phyloP scores from a whole-genome alignment of 371 early-diverging fungal genomes.

The Lichtheimia ramosa region DNA sequence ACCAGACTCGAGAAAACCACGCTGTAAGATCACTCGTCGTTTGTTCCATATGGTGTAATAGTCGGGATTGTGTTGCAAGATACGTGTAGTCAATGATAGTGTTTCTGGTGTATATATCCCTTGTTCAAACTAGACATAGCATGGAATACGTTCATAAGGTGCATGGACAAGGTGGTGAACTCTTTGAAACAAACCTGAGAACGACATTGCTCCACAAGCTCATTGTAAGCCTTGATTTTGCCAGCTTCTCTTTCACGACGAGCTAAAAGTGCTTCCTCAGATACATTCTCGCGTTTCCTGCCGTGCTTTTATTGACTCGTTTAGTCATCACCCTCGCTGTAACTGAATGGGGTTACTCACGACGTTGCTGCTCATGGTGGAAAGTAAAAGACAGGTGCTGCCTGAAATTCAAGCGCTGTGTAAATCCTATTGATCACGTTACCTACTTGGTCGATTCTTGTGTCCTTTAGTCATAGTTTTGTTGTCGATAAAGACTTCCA shows the following conservation, averaged over 20 bases:
- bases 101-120: slow-evolving; percentile 50
- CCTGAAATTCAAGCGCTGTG: neutral
- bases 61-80: slow-evolving; percentile 85
- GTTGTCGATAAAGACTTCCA: too few relatives aligned
- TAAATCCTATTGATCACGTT: too few relatives aligned
- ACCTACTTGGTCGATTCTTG: too few relatives aligned
- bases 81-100: slow-evolving; percentile 63
- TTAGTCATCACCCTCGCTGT: too few relatives aligned
- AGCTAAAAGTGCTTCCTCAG: slow-evolving; percentile 33
- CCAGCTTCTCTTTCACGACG: slow-evolving; percentile 43
- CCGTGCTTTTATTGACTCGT: slow-evolving; percentile 36
- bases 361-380: slow-evolving; percentile 7
- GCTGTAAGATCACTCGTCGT: slow-evolving; percentile 68
- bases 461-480: too few relatives aligned
- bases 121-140: slow-evolving; percentile 16
- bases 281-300: slow-evolving; percentile 43
- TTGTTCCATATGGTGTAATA: slow-evolving; percentile 91
- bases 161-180: neutral
- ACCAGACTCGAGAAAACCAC: slow-evolving; percentile 26
- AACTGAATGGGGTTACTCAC: neutral
- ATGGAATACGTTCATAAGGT: neutral
- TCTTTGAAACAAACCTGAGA: slow-evolving; percentile 18
- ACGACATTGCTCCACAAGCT: slow-evolving; percentile 38
- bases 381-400: neutral
- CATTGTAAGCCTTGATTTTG: slow-evolving; percentile 52